A percentile compares a stretch with the other conserved stretches of the same genome.
These are phyloP conservation scores for Pisolithus sp. DNA, from an alignment of 768 basidiomycete species.

Conservation along the genomic window DNA sequence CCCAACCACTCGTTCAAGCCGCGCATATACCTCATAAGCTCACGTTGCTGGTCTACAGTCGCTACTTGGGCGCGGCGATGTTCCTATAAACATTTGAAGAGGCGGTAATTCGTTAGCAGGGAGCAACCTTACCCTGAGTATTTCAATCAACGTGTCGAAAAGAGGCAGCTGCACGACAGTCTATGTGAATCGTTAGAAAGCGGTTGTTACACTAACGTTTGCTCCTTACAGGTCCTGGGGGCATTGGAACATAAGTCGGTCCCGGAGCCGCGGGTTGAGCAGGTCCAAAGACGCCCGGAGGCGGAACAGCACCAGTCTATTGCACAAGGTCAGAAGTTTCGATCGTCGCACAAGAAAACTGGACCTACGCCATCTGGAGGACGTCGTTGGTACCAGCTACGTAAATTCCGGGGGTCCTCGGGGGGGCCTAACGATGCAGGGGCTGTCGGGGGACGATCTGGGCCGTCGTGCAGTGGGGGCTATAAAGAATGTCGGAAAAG, in stretches of 20 bases:
- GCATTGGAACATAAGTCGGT: constrained; percentile 39
- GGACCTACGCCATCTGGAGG: constrained; percentile 13
- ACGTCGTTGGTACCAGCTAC: constrained; percentile 19
- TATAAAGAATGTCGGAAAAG: constrained; percentile 8
- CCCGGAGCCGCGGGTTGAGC: constrained; percentile 18
- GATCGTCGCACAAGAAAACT: neutral
- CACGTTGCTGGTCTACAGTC: constrained; percentile 72
- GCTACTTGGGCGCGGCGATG: constrained; percentile 69
- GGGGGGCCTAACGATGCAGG: constrained; percentile 15
- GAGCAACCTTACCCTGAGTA: constrained; percentile 48
- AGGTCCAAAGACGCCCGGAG: constrained; percentile 20
- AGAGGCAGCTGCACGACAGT: constrained; percentile 57
- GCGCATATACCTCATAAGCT: constrained; percentile 74
- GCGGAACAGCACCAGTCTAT: constrained; percentile 18
- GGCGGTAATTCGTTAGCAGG: neutral
- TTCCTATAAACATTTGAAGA: constrained; percentile 41
- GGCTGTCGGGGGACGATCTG: constrained; percentile 19
- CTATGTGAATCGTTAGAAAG: constrained; percentile 26
- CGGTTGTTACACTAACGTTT: neutral
- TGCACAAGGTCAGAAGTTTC: neutral
- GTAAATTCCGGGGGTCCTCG: constrained; percentile 10
- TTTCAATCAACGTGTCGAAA: constrained; percentile 64
- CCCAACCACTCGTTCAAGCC: constrained; percentile 74
- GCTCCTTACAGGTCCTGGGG: constrained; percentile 46
- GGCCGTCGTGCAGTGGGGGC: constrained; percentile 16